Base-by-base conservation (phyloP, 2,329 filamentous ascomycete species). In the Arthrocladium fulminans region DNA sequence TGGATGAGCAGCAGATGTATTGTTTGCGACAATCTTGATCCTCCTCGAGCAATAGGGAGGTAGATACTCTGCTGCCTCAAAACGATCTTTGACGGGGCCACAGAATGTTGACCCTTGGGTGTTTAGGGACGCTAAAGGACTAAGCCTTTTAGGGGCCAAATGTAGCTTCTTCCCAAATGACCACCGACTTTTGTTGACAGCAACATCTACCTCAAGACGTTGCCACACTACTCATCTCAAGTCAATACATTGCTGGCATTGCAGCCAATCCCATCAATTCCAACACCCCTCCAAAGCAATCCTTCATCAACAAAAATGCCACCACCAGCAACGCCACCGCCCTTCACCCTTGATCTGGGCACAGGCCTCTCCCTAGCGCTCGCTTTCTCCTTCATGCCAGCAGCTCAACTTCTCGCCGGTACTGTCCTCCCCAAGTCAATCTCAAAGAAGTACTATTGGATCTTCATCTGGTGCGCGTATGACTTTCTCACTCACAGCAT, bases 391-490 rank as follows among this genome's bases (percentile, higher is more conserved):
- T 70, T 81, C 40, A 73, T 81, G 58, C 68, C 68, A 20, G 63
- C 70, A 46, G 76, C 78, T 41, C 77, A 76, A 60, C 23, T 67
- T 24, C 65, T 71, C 45, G 76, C 75, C 35, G 59, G 67, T 15
- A 59, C 60, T 35, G 62, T 76, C 8, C 72, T 84, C 22, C 77
- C 82, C 3, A 62, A 68, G 15, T 61, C 71, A 1, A 72, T 80
- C 9, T 67, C 76, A 1, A 63, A 69, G 30, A 87, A 88, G 53
- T 57, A 59, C 38, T 54, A 57, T 34, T 71, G 86, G 63, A 81
- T 96, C 55, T 95, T 95, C 75, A 78, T 94, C 68, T 96, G 90
- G 90, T 89, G 96, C 71, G 77, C 86, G 30, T 94, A 94, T 69
- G 89, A 96, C 66, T 87, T 87, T 25, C 76, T 96, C 37, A 90